These are phyloP conservation scores for Dendrobium officinale DNA, from an alignment of 106 monocot genomes.

Conservation along the genomic window DNA sequence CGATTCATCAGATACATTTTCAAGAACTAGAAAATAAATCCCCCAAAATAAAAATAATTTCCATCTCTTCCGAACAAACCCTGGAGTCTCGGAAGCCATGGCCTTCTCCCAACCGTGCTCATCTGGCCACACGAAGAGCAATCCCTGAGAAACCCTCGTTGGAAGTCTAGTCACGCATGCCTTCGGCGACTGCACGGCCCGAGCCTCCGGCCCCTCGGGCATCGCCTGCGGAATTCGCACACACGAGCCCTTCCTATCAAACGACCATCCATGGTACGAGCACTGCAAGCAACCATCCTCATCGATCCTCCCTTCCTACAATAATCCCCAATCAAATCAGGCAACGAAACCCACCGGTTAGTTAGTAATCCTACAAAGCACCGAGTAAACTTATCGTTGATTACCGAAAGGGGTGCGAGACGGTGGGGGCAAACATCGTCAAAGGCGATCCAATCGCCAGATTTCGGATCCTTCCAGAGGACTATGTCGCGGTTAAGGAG, in stretches of 20 bases:
- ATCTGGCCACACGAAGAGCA: conserved; percentile 97
- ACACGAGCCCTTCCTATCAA: conserved; percentile 71
- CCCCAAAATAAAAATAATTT: not conserved
- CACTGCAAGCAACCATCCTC: conserved; percentile 93
- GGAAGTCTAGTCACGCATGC: conserved; percentile 64
- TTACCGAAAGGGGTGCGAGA: conserved; percentile 90
- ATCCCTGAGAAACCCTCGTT: conserved; percentile 80
- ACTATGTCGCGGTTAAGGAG: conserved; percentile 92
- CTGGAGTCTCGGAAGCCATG: conserved; percentile 44
- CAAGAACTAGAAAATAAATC: not conserved
- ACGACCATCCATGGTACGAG: conserved; percentile 98
- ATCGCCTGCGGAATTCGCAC: conserved; percentile 76
- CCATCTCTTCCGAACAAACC: conserved; percentile 29
- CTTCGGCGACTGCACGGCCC: conserved; percentile 47
- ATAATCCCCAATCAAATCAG: not conserved
- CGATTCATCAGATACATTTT: not conserved
- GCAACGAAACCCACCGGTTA: too few species aligned
- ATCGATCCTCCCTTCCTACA: conserved; percentile 94
- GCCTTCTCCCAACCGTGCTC: conserved; percentile 95
- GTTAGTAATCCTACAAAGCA: not conserved
- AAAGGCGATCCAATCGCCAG: conserved; percentile 73
- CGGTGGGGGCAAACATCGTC: conserved; percentile 94
- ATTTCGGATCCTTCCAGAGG: conserved; percentile 75
- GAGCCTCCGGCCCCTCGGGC: conserved; percentile 65
- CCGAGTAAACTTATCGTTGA: not conserved